These are phyloP conservation scores for Fusarium sp. DNA, from an alignment of 2,329 filamentous ascomycete genomes.

Conservation along the genomic window DNA sequence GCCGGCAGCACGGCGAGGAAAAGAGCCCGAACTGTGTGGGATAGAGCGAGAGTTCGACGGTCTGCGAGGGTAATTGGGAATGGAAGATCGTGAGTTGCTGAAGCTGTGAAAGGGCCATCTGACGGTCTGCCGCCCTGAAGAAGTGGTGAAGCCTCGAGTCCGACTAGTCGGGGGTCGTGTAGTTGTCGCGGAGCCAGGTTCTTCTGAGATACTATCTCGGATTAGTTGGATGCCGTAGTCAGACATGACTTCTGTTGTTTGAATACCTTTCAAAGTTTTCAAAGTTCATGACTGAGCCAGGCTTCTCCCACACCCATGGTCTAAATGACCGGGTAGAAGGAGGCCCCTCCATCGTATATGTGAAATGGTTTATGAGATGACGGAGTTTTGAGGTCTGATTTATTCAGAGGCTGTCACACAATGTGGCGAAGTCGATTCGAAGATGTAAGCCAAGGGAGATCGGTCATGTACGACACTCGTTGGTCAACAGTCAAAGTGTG, in stretches of 20 bases:
- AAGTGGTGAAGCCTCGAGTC: slow-evolving; percentile 40
- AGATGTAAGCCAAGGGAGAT: slow-evolving; percentile 13
- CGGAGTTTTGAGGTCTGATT: slow-evolving; percentile 1
- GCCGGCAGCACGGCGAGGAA: slow-evolving; percentile 39
- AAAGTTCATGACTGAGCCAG: slow-evolving; percentile 37
- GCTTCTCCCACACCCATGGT: slow-evolving; percentile 37
- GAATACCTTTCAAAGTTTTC: slow-evolving; percentile 41
- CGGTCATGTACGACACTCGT: slow-evolving; percentile 32
- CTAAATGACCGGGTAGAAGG: slow-evolving; percentile 35
- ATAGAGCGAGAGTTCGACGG: slow-evolving; percentile 33
- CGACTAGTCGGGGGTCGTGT: slow-evolving; percentile 31
- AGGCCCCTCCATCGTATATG: slow-evolving; percentile 36
- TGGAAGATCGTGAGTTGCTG: slow-evolving; percentile 40
- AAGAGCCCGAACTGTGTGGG: slow-evolving; percentile 32
- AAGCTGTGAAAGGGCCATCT: slow-evolving; percentile 42
- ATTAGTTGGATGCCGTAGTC: slow-evolving; percentile 19
- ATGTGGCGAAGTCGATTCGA: slow-evolving; percentile 10
- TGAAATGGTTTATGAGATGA: slow-evolving; percentile 9
- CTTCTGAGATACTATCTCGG: slow-evolving; percentile 35
- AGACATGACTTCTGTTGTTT: background rate
- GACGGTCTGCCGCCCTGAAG: slow-evolving; percentile 39
- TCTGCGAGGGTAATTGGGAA: slow-evolving; percentile 29
- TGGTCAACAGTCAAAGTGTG: slow-evolving; percentile 17
- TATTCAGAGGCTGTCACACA: slow-evolving; percentile 11
- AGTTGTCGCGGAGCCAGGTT: slow-evolving; percentile 29